Conservation (phyloP, 371 early-diverging fungal genomes). For the Saksenaea vasiformis region DNA sequence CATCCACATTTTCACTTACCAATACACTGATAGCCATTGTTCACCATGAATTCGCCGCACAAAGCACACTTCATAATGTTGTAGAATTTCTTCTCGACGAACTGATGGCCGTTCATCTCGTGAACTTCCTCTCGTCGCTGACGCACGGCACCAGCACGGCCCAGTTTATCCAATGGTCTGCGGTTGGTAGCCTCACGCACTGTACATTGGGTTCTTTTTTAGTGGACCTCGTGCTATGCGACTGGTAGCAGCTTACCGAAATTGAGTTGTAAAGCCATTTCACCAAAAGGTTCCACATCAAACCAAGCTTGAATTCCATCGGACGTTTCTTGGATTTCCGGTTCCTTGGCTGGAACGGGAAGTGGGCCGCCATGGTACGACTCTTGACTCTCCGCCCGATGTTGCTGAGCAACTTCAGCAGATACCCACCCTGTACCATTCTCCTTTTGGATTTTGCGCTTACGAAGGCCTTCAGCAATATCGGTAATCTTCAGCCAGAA, state of each 20-base stretch:
- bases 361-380: not conserved
- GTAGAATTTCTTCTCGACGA: constrained; percentile 80
- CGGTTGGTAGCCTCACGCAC: constrained; percentile 41
- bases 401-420: constrained; percentile 28
- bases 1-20: constrained; percentile 38
- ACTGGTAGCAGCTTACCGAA: constrained; percentile 58
- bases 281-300: constrained; percentile 92
- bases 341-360: constrained; percentile 1
- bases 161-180: constrained; percentile 70
- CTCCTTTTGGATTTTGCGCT: constrained; percentile 58
- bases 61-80: constrained; percentile 93
- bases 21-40: constrained; percentile 88
- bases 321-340: not conserved
- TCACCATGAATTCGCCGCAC: constrained; percentile 88
- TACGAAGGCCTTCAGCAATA: constrained; percentile 75
- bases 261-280: constrained; percentile 76
- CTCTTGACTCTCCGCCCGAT: not conserved
- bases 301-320: constrained; percentile 81
- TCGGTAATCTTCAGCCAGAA: constrained; percentile 83
- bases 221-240: not conserved
- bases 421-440: constrained; percentile 42
- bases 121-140: constrained; percentile 75
- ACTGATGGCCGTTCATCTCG: constrained; percentile 88
- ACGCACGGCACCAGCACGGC: constrained; percentile 86
- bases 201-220: constrained; percentile 2